Evolutionary conservation across 1,139 yeast species (phyloP), one percentile per base, ranked within the genome.

Genomic region (Sugiyamaella sp.): DNA sequence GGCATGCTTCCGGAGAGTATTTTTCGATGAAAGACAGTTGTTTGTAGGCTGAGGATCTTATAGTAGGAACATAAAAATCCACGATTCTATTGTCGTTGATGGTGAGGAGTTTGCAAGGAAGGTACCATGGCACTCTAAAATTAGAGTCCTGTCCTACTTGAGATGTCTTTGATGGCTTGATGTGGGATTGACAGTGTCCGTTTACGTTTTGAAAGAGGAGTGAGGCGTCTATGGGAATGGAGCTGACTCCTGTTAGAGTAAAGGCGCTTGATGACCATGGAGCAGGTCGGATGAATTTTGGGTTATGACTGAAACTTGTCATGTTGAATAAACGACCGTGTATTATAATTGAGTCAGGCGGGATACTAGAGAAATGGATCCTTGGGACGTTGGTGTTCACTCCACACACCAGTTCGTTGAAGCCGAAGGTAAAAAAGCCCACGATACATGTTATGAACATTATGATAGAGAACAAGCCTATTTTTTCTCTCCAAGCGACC

Each of bases 401-500:
- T 12, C 78, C 74, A 70, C 97, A 89, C 25, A 89, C 89, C 1
- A 91, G 78, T 62, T 78, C 79, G 25, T 93, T 86, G 70, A 90
- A 88, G 1, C 96, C 97, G 71, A 89, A 88, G 1, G 95, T 86
- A 63, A 89, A 75, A 66, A 79, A 89, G 1, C 93, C 95, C 49
- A 89, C 85, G 54, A 85, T 68, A 0, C 84, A 79, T 49, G 93
- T 96, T 54, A 86, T 70, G 60, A 80, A 79, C 16, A 82, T 63
- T 60, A 90, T 88, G 54, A 89, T 75, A 1, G 90, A 78, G 43
- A 90, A 73, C 52, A 89, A 74, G 0, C 86, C 97, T 42, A 89
- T 82, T 67, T 90, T 90, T 68, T 90, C 97, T 66, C 97, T 78
- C 97, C 97, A 90, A 0, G 97, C 97, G 72, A 81, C 80, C 68